Conservation (phyloP, 768 basidiomycete genomes). For the Pholiota microspora region DNA sequence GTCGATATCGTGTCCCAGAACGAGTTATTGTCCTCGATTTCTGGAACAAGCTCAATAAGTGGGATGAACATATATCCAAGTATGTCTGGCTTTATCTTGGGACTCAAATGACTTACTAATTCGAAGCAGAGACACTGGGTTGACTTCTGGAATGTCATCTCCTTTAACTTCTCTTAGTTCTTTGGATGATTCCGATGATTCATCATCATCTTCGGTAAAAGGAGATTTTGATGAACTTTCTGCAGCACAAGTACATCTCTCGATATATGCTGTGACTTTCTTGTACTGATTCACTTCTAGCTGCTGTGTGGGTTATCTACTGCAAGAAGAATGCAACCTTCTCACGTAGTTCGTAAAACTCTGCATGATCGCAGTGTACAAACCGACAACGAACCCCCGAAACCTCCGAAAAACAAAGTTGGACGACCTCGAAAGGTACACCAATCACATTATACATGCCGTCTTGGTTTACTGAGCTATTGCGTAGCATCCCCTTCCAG, state of each 20-base stretch:
- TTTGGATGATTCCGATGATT: slow-evolving; percentile 54
- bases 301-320: slow-evolving; percentile 24
- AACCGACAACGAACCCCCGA: slow-evolving; percentile 24
- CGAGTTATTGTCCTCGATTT: slow-evolving; percentile 91
- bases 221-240: slow-evolving; percentile 48
- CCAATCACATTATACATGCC: not conserved
- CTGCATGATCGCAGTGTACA: slow-evolving; percentile 27
- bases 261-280: not conserved
- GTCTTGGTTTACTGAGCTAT: not conserved
- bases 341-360: slow-evolving; percentile 17
- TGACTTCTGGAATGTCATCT: slow-evolving; percentile 58
- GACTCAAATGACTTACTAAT: not conserved
- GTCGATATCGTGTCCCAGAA: slow-evolving; percentile 92
- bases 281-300: slow-evolving; percentile 14
- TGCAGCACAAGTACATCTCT: slow-evolving; percentile 52
- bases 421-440: slow-evolving; percentile 24
- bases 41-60: slow-evolving; percentile 77
- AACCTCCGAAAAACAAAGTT: slow-evolving; percentile 21
- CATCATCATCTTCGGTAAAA: slow-evolving; percentile 24
- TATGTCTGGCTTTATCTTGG: slow-evolving; percentile 26
- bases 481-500: slow-evolving; percentile 14
- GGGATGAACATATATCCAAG: slow-evolving; percentile 37
- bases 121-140: slow-evolving; percentile 32
- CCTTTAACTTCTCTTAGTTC: slow-evolving; percentile 76
- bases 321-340: slow-evolving; percentile 13